Percentiles rank a stretch among this genome's conserved stretches.
Evolutionary conservation across 495 filamentous ascomycete genomes (phyloP).

Genomic region (Neurospora discreta): DNA sequence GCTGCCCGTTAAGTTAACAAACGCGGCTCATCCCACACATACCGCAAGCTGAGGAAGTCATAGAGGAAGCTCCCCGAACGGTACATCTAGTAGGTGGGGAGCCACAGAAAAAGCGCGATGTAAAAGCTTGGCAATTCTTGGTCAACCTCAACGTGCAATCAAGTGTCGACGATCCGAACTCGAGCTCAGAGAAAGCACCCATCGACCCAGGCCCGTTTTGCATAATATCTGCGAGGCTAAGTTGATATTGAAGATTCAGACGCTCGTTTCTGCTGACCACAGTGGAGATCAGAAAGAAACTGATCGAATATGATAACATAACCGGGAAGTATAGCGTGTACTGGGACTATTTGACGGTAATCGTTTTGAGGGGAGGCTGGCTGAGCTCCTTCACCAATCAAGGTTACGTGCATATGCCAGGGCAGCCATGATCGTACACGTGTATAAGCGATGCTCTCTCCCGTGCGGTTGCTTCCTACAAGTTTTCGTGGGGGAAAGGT

Average conservation of each 20-base stretch:
- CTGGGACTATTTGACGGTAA: neutral
- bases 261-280: neutral
- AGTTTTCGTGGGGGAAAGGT: neutral
- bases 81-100: neutral
- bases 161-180: neutral
- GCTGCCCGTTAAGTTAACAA: neutral
- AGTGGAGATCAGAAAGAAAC: neutral
- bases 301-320: neutral
- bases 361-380: neutral
- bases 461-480: neutral
- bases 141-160: neutral
- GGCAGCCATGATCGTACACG: neutral
- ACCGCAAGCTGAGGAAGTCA: neutral
- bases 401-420: neutral
- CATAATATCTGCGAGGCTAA: neutral
- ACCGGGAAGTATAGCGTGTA: neutral
- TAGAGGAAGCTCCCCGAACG: neutral
- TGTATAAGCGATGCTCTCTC: neutral
- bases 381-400: neutral
- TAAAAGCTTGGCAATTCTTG: neutral
- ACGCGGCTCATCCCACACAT: neutral
- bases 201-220: neutral
- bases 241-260: neutral
- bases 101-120: neutral
- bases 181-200: neutral